Evolutionary conservation across 495 filamentous ascomycete species (phyloP), one percentile per base, ranked within the genome.

Genomic region (Pyrenula massariospora): DNA sequence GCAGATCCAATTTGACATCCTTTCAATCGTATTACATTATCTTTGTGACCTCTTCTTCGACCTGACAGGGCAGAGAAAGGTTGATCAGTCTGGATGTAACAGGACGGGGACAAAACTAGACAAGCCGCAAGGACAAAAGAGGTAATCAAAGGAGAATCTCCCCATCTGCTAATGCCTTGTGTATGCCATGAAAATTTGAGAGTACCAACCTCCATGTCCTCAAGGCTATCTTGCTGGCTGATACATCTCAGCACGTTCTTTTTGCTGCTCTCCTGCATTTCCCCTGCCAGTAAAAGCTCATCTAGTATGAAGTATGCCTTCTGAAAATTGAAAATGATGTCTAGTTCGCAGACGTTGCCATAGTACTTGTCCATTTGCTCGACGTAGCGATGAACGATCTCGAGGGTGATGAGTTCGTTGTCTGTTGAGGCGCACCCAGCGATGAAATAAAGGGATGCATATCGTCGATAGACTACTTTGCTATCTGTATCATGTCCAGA

Each of bases 331-430:
- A 99, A 99, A 65, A 97, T 96, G 66, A 98, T 93, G 65, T 98
- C 93, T 61, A 98, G 77, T 76, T 99, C 94, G 82, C 93, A 99
- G 57, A 99, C 93, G 72, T 99, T 99, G 69, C 93, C 93, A 68
- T 99, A 99, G 78, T 97, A 99, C 69, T 97, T 99, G 79, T 99
- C 93, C 93, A 97, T 99, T 74, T 97, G 93, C 70, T 99, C 93
- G 53, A 97, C 93, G 69, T 96, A 97, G 62, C 93, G 89, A 73
- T 99, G 93, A 52, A 99, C 92, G 67, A 97, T 89, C 70, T 99
- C 93, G 61, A 99, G 86, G 25, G 89, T 95, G 69, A 97, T 96
- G 70, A 99, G 76, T 66, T 99, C 93, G 75, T 99, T 99, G 66
- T 97, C 93, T 54, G 86, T 89, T 15, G 91, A 88, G 25, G 88